A percentile compares a stretch with the other conserved stretches of the same genome.
These are phyloP conservation scores for Carex littledalei DNA, from an alignment of 176 grass and related monocot genomes.

Conservation along the genomic window DNA sequence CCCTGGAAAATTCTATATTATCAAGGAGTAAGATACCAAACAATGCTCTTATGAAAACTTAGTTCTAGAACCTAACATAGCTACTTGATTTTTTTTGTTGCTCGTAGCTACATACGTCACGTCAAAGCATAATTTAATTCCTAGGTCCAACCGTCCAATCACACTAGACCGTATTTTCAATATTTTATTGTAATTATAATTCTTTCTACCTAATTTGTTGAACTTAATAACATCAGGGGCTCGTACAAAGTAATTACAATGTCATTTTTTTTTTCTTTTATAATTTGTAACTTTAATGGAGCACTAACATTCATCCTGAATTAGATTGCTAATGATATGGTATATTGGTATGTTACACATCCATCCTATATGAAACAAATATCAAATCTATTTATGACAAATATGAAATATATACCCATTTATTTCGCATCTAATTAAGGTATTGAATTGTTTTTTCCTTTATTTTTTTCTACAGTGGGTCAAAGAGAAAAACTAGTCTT, in stretches of 20 bases:
- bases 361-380: too few relatives aligned
- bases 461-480: too few relatives aligned
- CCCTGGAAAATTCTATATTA: background rate
- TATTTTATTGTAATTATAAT: background rate
- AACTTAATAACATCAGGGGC: background rate
- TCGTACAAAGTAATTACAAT: background rate
- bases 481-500: too few relatives aligned
- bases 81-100: background rate
- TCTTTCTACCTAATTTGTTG: background rate
- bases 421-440: too few relatives aligned
- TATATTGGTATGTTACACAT: too few relatives aligned
- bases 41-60: background rate
- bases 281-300: too few relatives aligned
- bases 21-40: background rate
- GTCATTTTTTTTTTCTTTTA: background rate
- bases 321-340: too few relatives aligned
- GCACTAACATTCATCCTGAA: too few relatives aligned
- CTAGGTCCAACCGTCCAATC: background rate
- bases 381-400: too few relatives aligned
- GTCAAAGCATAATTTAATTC: slow-evolving; percentile 10
- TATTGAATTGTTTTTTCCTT: too few relatives aligned
- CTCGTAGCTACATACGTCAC: background rate
- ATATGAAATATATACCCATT: too few relatives aligned
- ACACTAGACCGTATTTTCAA: background rate
- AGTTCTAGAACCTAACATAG: background rate